phyloP scores from a whole-genome alignment of 179 eudicot species.

The Spergularia azorica region DNA sequence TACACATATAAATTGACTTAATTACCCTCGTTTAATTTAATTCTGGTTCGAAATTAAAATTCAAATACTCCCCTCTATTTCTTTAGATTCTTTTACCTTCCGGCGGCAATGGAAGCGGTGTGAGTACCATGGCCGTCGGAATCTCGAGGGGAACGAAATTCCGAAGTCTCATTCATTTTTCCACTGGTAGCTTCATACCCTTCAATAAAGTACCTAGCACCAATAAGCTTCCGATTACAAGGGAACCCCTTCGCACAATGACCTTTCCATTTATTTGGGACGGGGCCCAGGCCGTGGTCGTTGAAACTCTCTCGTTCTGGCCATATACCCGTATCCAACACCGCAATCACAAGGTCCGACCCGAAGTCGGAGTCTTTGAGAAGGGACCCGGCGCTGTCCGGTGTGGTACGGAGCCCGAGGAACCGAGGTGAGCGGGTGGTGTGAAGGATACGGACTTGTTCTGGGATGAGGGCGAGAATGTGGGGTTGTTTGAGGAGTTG shows the following conservation, averaged over 20 bases:
- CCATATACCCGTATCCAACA: slow-evolving; percentile 91
- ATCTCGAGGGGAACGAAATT: slow-evolving; percentile 68
- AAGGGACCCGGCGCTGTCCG: slow-evolving; percentile 50
- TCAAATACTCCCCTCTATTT: too few species aligned
- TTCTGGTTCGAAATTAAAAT: too few species aligned
- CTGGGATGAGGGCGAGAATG: slow-evolving; percentile 59
- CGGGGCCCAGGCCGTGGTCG: slow-evolving; percentile 51
- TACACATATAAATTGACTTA: background rate
- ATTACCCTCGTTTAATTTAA: background rate
- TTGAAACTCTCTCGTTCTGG: slow-evolving; percentile 76
- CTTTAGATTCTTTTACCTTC: slow-evolving; percentile 33
- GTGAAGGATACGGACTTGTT: slow-evolving; percentile 57
- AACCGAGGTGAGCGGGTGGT: slow-evolving; percentile 86
- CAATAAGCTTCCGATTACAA: slow-evolving; percentile 79
- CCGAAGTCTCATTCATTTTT: slow-evolving; percentile 58
- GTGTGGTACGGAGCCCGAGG: slow-evolving; percentile 52
- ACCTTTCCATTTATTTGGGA: slow-evolving; percentile 76
- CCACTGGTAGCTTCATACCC: slow-evolving; percentile 89
- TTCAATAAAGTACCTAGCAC: slow-evolving; percentile 60
- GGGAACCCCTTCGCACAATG: slow-evolving; percentile 51
- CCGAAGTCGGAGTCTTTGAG: slow-evolving; percentile 77
- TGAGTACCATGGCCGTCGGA: slow-evolving; percentile 96
- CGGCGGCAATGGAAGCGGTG: slow-evolving; percentile 91
- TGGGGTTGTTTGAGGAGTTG: slow-evolving; percentile 44
- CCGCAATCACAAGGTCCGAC: slow-evolving; percentile 80